Percentiles rank a stretch among this genome's conserved stretches.
These are phyloP conservation scores for Gaertneriomyces sp. DNA, from an alignment of 192 early-diverging fungal genomes.

Conservation along the genomic window DNA sequence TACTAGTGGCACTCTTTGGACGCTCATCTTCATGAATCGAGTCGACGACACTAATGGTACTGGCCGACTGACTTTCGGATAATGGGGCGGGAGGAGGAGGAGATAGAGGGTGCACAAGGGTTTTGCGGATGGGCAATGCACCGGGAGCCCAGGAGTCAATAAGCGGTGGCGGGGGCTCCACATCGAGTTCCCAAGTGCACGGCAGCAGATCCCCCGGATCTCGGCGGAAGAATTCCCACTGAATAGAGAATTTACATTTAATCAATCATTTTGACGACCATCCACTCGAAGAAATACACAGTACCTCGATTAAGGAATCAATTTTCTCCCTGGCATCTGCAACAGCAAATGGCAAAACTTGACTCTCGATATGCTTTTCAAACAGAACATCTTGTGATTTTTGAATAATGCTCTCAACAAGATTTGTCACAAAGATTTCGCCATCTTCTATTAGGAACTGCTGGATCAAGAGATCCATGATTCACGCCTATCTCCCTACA, in stretches of 20 bases:
- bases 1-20: neutral
- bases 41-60: neutral
- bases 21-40: slow-evolving; percentile 2
- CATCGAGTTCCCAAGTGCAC: slow-evolving; percentile 48
- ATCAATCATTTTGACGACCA: too few species aligned
- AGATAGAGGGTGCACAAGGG: neutral
- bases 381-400: slow-evolving; percentile 52
- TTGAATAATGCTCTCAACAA: slow-evolving; percentile 46
- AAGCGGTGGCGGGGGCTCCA: slow-evolving; percentile 38
- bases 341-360: slow-evolving; percentile 57
- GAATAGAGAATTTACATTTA: neutral
- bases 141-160: slow-evolving; percentile 49
- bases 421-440: slow-evolving; percentile 39
- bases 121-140: slow-evolving; percentile 37
- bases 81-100: slow-evolving; percentile 2
- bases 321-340: slow-evolving; percentile 46
- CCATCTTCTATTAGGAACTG: slow-evolving; percentile 36
- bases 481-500: too few species aligned
- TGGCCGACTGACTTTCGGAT: neutral
- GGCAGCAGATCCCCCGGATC: slow-evolving; percentile 43
- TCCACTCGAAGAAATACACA: slow-evolving; percentile 7
- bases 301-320: slow-evolving; percentile 38
- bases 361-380: slow-evolving; percentile 55
- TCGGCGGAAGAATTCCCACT: slow-evolving; percentile 51
- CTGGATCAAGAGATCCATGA: too few species aligned